A percentile compares a stretch with the other conserved stretches of the same genome.
These are phyloP conservation scores for Comarum palustre DNA, from an alignment of 306 rosid species.

Conservation along the genomic window DNA sequence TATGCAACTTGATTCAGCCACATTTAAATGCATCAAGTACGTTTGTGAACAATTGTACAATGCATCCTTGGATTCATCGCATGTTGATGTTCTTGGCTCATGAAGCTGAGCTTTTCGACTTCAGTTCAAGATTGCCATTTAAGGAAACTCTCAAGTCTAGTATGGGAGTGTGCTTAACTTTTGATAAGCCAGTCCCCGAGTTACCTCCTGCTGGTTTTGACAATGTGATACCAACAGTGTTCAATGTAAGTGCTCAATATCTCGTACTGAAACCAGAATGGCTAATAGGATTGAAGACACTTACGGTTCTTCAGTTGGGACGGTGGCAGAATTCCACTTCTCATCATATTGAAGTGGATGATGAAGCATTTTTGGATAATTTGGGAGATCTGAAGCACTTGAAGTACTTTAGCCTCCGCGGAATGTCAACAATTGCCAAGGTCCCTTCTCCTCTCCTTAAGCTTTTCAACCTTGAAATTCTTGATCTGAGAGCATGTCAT, in stretches of 20 bases:
- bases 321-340: constrained; percentile 17
- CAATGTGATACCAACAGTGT: constrained; percentile 9
- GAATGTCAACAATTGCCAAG: constrained; percentile 22
- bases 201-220: not conserved
- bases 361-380: constrained; percentile 8
- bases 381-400: constrained; percentile 18
- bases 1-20: constrained; percentile 8
- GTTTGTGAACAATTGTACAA: not conserved
- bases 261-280: not conserved
- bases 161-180: not conserved
- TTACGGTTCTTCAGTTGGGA: constrained; percentile 32
- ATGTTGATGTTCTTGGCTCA: constrained; percentile 16
- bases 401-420: constrained; percentile 33
- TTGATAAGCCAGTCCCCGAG: not conserved
- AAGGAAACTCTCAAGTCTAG: not conserved
- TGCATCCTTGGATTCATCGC: constrained; percentile 30
- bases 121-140: not conserved
- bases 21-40: not conserved
- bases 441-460: constrained; percentile 18
- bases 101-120: not conserved
- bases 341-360: constrained; percentile 37
- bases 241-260: constrained; percentile 22
- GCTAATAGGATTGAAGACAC: constrained; percentile 5
- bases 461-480: constrained; percentile 19
- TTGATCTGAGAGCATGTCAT: constrained; percentile 36